These are phyloP conservation scores for Mrakia gelida DNA, from an alignment of 768 basidiomycete genomes.

Conservation along the genomic window DNA sequence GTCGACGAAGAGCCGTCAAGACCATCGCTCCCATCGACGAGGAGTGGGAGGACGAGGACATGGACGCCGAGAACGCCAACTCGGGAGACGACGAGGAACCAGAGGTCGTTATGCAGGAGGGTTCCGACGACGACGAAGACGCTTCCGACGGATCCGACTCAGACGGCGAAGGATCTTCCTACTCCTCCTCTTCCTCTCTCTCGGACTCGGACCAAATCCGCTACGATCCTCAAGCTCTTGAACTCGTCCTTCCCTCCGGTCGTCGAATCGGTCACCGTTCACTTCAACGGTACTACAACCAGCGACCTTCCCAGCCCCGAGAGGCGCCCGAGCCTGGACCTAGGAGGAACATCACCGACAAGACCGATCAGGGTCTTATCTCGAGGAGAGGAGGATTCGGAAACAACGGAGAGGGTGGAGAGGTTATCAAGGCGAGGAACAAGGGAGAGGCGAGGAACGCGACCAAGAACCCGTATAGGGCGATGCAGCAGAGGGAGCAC, in stretches of 20 bases:
- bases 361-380: slow-evolving; percentile 79
- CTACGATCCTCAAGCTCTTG: slow-evolving; percentile 53
- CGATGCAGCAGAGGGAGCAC: slow-evolving; percentile 69
- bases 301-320: slow-evolving; percentile 46
- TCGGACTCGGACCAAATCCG: slow-evolving; percentile 45
- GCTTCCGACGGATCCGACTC: slow-evolving; percentile 1
- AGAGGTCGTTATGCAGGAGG: slow-evolving; percentile 34
- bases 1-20: slow-evolving; percentile 13
- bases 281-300: slow-evolving; percentile 78
- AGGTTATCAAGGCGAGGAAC: slow-evolving; percentile 85
- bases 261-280: slow-evolving; percentile 86
- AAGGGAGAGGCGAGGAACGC: slow-evolving; percentile 92
- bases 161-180: slow-evolving; percentile 26
- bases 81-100: slow-evolving; percentile 7
- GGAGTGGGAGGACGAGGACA: slow-evolving; percentile 38
- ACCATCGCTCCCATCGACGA: slow-evolving; percentile 35
- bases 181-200: slow-evolving; percentile 38
- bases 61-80: slow-evolving; percentile 34
- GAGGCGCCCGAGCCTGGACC: slow-evolving; percentile 30
- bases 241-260: slow-evolving; percentile 90
- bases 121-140: slow-evolving; percentile 33
- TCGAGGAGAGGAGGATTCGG: slow-evolving; percentile 81
- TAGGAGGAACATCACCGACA: slow-evolving; percentile 32
- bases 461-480: slow-evolving; percentile 77
- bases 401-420: slow-evolving; percentile 72